Base-by-base conservation (phyloP, 2,329 filamentous ascomycete genomes). In the Fusarium camptoceras region DNA sequence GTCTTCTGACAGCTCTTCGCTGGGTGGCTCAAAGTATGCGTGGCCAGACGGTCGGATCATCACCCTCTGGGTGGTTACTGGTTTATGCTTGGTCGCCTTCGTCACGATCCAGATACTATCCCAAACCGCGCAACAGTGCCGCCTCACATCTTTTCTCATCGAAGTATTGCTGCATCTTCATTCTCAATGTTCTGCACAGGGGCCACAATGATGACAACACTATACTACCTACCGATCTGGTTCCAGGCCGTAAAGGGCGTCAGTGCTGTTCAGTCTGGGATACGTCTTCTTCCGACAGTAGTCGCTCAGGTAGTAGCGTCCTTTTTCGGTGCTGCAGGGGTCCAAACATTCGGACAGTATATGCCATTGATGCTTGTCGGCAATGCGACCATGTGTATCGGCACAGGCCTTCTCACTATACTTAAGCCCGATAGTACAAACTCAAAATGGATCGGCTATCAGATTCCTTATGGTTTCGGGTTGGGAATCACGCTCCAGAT, bases 381-480 rank as follows among this genome's bases (percentile, higher is more conserved):
- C 1, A 49, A 71, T 9, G 34, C 41, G 2, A 49, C 73, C 8
- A 71, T 73, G 44, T 51, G 59, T 31, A 24, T 57, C 1, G 70
- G 64, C 0, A 51, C 61, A 10, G 71, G 50, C 0, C 55, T 73
- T 4, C 47, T 71, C 5, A 48, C 24, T 6, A 31, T 49, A 11
- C 20, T 84, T 3, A 64, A 70, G 20, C 65, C 74, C 1, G 62
- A 77, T 34, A 82, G 81, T 3, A 63, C 70, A 0, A 71, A 75
- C 0, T 71, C 66, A 2, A 73, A 78, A 42, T 85, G 83, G 83
- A 79, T 84, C 22, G 82, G 81, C 8, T 84, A 80, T 60, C 82
- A 84, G 70, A 76, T 80, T 4, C 65, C 85, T 18, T 76, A 77
- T n/a, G 84, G 84, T 6, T 64, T 81, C 2, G 83, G 82, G 1